A percentile compares a stretch with the other conserved stretches of the same genome.
Conservation (phyloP, 305 asterid species). For the Fraxinus floribunda region DNA sequence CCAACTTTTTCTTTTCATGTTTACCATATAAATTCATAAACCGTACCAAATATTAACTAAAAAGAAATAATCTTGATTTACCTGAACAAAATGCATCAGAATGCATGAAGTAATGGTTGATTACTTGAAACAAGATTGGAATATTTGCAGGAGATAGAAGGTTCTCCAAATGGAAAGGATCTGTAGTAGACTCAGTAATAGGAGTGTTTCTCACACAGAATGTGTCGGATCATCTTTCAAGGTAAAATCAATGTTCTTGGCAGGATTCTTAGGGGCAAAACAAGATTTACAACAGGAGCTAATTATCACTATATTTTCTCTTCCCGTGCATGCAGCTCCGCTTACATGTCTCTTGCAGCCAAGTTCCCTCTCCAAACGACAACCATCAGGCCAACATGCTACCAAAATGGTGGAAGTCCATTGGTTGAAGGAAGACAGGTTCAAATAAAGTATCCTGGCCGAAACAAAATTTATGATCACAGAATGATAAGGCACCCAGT, state of each 20-base stretch:
- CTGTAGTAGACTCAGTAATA: conserved; percentile 92
- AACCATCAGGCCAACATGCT: conserved; percentile 28
- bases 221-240: conserved; percentile 94
- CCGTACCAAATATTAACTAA: background rate
- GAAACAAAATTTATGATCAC: conserved; percentile 42
- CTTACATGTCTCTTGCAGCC: conserved; percentile 89
- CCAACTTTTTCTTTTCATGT: background rate
- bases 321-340: conserved; percentile 64
- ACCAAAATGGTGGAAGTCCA: conserved; percentile 32
- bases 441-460: conserved; percentile 66
- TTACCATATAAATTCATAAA: background rate
- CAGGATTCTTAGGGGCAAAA: background rate
- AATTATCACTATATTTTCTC: conserved; percentile 13
- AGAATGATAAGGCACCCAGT: conserved; percentile 38
- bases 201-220: conserved; percentile 98
- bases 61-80: conserved; percentile 14
- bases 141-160: conserved; percentile 78
- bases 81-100: conserved; percentile 2
- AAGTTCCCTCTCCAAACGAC: conserved; percentile 61
- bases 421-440: conserved; percentile 53
- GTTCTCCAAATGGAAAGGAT: conserved; percentile 95
- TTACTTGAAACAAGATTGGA: conserved; percentile 15
- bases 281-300: conserved; percentile 18
- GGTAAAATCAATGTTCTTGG: conserved; percentile 44
- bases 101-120: conserved; percentile 8